Percentiles rank a stretch among this genome's conserved stretches.
These are phyloP conservation scores for Anthracocystis setariae DNA, from an alignment of 1,284 basidiomycete genomes.

Conservation along the genomic window DNA sequence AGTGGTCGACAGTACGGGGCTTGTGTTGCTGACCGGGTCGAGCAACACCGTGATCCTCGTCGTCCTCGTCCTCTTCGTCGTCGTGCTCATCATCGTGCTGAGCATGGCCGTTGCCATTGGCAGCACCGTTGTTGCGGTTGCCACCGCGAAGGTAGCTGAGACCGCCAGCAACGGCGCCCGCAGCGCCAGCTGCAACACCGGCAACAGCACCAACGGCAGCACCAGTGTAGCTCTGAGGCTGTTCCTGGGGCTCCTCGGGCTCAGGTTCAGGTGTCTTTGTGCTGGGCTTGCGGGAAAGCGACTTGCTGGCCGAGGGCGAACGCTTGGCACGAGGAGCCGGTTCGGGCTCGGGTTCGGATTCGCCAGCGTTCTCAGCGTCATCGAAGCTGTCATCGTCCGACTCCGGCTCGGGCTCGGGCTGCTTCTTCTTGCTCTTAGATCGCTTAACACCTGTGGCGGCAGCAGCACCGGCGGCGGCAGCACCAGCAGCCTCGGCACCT, in stretches of 20 bases:
- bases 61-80: slow-evolving; percentile 48
- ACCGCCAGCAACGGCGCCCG: slow-evolving; percentile 49
- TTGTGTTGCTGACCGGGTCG: slow-evolving; percentile 35
- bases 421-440: slow-evolving; percentile 46
- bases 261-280: slow-evolving; percentile 25
- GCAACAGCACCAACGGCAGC: slow-evolving; percentile 55
- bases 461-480: slow-evolving; percentile 32
- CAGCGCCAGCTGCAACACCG: slow-evolving; percentile 56
- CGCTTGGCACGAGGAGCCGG: slow-evolving; percentile 24
- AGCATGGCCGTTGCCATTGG: slow-evolving; percentile 26
- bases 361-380: slow-evolving; percentile 21
- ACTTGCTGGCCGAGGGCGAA: slow-evolving; percentile 27
- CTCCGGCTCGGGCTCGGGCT: slow-evolving; percentile 42
- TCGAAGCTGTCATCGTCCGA: slow-evolving; percentile 31
- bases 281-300: slow-evolving; percentile 41
- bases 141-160: slow-evolving; percentile 47
- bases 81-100: slow-evolving; percentile 36
- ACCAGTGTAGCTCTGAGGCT: slow-evolving; percentile 57
- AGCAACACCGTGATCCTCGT: slow-evolving; percentile 22
- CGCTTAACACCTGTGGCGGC: slow-evolving; percentile 31
- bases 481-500: slow-evolving; percentile 26
- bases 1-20: slow-evolving; percentile 34
- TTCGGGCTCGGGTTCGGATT: slow-evolving; percentile 25
- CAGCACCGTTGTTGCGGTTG: slow-evolving; percentile 22
- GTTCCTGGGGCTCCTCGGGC: slow-evolving; percentile 29